phyloP scores from a whole-genome alignment of 257 asterid species.

The Hygrophila difformis region DNA sequence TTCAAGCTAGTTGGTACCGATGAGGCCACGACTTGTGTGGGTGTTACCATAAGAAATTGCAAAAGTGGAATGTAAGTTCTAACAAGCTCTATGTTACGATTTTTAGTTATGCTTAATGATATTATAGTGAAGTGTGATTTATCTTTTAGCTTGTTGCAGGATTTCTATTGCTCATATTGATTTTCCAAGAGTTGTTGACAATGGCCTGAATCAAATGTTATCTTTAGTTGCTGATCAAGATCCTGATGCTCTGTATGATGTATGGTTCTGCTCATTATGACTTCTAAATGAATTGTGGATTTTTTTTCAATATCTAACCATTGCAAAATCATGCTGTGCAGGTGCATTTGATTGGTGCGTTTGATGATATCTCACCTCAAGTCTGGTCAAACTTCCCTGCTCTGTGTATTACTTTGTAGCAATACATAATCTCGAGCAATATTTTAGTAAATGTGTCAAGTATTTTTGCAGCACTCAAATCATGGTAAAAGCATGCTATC shows the following conservation, averaged over 20 bases:
- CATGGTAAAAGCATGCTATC: constrained; percentile 16
- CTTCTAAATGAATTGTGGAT: constrained; percentile 10
- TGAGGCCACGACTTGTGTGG: constrained; percentile 95
- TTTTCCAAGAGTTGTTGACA: constrained; percentile 59
- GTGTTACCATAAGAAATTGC: constrained; percentile 62
- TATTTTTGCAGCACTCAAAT: constrained; percentile 39
- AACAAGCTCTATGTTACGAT: constrained; percentile 10
- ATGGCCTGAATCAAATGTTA: constrained; percentile 76
- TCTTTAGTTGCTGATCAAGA: constrained; percentile 43
- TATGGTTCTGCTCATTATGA: constrained; percentile 27
- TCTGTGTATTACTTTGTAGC: constrained; percentile 20
- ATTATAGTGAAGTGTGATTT: constrained; percentile 7
- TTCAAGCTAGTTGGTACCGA: constrained; percentile 78
- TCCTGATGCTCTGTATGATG: constrained; percentile 56
- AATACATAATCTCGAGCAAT: constrained; percentile 13
- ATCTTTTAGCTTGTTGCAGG: constrained; percentile 37
- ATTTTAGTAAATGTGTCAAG: constrained; percentile 18
- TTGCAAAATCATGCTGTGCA: constrained; percentile 28
- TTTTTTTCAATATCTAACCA: constrained; percentile 18
- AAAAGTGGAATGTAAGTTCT: constrained; percentile 65
- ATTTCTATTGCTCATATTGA: constrained; percentile 88
- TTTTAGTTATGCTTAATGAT: constrained; percentile 4
- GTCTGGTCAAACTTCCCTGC: constrained; percentile 36
- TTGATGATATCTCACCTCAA: constrained; percentile 56
- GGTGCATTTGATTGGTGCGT: constrained; percentile 90